Percentiles rank a stretch among this genome's conserved stretches.
Conservation (phyloP, 306 rosid species). For the Clitoria ternatea region DNA sequence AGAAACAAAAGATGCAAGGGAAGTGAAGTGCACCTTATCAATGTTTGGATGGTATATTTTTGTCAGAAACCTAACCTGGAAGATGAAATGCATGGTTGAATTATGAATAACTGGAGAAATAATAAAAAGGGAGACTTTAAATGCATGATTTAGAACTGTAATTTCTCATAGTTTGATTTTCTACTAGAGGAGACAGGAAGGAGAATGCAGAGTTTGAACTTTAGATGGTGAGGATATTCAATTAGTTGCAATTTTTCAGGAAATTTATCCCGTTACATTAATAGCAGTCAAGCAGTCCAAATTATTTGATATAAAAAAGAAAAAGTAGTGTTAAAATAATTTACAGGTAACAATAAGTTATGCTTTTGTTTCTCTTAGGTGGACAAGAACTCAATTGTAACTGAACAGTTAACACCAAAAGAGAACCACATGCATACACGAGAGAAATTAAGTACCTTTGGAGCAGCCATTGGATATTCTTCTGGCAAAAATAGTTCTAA, state of each 20-base stretch:
- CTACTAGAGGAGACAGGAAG: too few relatives aligned
- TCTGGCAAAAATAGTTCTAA: constrained; percentile 95
- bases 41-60: constrained; percentile 98
- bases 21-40: constrained; percentile 62
- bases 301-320: background rate
- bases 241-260: background rate
- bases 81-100: background rate
- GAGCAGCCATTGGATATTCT: constrained; percentile 99
- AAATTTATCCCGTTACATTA: background rate
- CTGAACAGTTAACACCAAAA: background rate
- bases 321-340: background rate
- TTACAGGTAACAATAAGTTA: background rate
- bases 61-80: constrained; percentile 92
- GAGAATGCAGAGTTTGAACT: background rate
- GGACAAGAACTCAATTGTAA: background rate
- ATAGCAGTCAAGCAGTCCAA: background rate
- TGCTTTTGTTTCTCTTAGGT: background rate
- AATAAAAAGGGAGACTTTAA: background rate
- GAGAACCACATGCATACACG: background rate
- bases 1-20: constrained; percentile 8
- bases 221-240: too few relatives aligned
- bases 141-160: too few relatives aligned
- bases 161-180: too few relatives aligned
- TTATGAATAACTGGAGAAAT: constrained; percentile 1
- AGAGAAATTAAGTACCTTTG: constrained; percentile 59